Conservation (phyloP, 768 basidiomycete species). For the Galerina sulciceps region DNA sequence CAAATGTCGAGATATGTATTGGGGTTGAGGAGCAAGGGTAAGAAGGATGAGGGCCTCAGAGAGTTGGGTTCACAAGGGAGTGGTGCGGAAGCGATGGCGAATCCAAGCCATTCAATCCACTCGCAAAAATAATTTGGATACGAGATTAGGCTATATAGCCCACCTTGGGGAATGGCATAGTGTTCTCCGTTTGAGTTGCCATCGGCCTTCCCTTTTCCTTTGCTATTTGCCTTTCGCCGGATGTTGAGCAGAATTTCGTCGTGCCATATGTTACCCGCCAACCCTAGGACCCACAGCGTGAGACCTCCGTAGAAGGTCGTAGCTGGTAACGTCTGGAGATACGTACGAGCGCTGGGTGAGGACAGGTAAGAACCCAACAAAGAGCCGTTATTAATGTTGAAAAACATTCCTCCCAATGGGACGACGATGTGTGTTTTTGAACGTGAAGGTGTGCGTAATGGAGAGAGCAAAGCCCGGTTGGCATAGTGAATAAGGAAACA, state of each 20-base stretch:
- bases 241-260: slow-evolving; percentile 90
- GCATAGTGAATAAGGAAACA: slow-evolving; percentile 79
- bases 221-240: slow-evolving; percentile 62
- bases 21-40: slow-evolving; percentile 21
- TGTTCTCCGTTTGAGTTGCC: slow-evolving; percentile 40
- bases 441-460: slow-evolving; percentile 79
- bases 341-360: slow-evolving; percentile 53
- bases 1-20: slow-evolving; percentile 19
- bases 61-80: slow-evolving; percentile 35
- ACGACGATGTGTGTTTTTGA: slow-evolving; percentile 77
- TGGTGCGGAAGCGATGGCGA: slow-evolving; percentile 75
- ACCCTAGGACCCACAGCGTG: slow-evolving; percentile 69
- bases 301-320: slow-evolving; percentile 67
- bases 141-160: slow-evolving; percentile 77
- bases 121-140: slow-evolving; percentile 96
- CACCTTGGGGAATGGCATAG: slow-evolving; percentile 82
- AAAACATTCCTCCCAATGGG: slow-evolving; percentile 53
- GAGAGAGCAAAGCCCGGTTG: slow-evolving; percentile 82
- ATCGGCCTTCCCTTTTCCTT: slow-evolving; percentile 31
- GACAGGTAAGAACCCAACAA: slow-evolving; percentile 74
- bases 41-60: slow-evolving; percentile 21
- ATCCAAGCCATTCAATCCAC: slow-evolving; percentile 94
- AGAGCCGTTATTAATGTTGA: slow-evolving; percentile 76
- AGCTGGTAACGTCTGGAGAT: slow-evolving; percentile 38
- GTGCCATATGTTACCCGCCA: slow-evolving; percentile 82